Base-by-base conservation (phyloP, 768 basidiomycete species). In the Leucosporidium creatinivorum region DNA sequence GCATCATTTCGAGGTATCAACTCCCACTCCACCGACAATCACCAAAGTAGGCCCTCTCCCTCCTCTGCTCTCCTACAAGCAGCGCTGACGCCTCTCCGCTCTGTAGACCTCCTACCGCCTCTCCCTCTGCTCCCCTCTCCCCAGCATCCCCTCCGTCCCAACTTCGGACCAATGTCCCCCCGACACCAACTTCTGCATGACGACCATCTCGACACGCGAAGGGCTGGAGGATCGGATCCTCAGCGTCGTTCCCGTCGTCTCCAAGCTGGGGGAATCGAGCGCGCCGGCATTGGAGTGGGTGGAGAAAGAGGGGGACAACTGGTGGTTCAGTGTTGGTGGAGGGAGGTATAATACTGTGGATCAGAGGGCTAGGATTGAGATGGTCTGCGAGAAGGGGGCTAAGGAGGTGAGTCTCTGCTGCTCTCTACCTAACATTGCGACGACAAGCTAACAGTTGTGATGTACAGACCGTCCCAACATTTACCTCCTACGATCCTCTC, bases 241-340 rank as follows among this genome's bases (percentile, higher is more conserved):
- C 31, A 80, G 85, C 36, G 88, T 91, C n/a, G 84, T 93, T 63
- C 86, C 89, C n/a, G 74, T 92, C 36, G 88, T 85, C 13, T 80
- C 65, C 2, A 70, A 71, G 19, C 33, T 68, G 12, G 21, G 6
- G 70, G 81, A 68, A 77, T 77, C 0, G n/a, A n/a, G n/a, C 73
- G 76, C 17, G 67, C 63, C 48, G 75, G 79, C 31, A 36, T 10
- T 39, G 28, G 15, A 49, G 4, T 65, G 65, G 8, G 62, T 63
- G 6, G 55, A 39, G n/a, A 59, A 66, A 5, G 10, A 19, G 12
- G n/a, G 33, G 1, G n/a, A 61, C 15, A 51, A 9, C 17, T 72
- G 70, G 70, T 1, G 50, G 19, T 30, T 72, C 19, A 58, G 65
- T 28, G 2, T 72, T 12, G 62, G 49, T 0, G 70, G 70, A 0